Evolutionary conservation across 73 alveolate genomes (phyloP), one percentile per base, ranked within the genome.

Genomic region (Paraurostyla sp.): DNA sequence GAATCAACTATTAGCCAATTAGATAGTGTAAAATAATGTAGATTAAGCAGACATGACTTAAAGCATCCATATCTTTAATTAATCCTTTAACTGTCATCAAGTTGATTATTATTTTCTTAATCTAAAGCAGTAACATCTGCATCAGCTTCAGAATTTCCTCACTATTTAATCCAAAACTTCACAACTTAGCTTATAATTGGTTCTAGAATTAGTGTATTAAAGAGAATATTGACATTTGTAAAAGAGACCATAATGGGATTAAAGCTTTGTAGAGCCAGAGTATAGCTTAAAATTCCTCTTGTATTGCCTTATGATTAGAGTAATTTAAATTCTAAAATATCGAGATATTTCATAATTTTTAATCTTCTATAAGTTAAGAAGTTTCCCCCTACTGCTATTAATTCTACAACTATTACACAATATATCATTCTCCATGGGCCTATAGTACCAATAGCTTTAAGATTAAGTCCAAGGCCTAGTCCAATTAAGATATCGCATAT

Each of bases 401-500:
- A 22, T 48, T 45, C 3, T 13, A 48, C 30, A 13, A 73, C 4
- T 3, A 46, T 50, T 13, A 49, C 27, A n/a, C 43, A 32, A 23
- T 40, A 51, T 0, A 73, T 48, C 23, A 73, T 3, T 20, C 11
- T 23, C 30, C 32, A 4, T 48, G 71, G 71, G 7, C 40, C 86
- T 36, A 65, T 40, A 15, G 4, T 7, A 16, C 16, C 25, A 18
- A 65, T 33, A 13, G 41, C 6, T 40, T 40, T 3, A 2, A 48
- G 29, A 73, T 48, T 22, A 4, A 73, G 50, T 4, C 86, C 86
- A 23, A 73, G 22, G 7, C 65, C 76, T 23, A 78, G 11, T 3
- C 89, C 89, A 0, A 78, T 54, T 40, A 78, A 32, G 6, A 78
- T 23, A 54, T 78, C 89, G 40, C 89, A 51, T 18, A 78, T 78